These are phyloP conservation scores for Septoria petroselini DNA, from an alignment of 2,329 filamentous ascomycete genomes.

Conservation along the genomic window DNA sequence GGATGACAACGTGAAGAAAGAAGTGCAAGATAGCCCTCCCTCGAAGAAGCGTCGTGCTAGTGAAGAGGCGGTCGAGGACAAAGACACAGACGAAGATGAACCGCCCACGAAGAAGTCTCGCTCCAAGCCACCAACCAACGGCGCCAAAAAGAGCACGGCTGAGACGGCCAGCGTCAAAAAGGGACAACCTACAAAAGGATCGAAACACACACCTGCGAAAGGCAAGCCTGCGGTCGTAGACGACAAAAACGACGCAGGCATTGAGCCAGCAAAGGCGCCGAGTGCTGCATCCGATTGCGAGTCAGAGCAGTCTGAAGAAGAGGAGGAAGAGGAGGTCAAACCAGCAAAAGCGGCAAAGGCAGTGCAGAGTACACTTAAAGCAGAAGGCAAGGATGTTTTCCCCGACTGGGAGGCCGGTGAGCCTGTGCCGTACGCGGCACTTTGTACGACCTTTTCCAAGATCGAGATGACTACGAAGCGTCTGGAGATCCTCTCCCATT, in stretches of 20 bases:
- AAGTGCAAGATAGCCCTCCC: conserved; percentile 24
- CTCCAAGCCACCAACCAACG: conserved; percentile 27
- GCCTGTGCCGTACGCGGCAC: conserved; percentile 88
- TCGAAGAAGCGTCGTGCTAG: conserved; percentile 34
- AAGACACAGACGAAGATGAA: conserved; percentile 34
- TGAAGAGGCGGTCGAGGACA: conserved; percentile 27
- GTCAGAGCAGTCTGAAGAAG: conserved; percentile 43
- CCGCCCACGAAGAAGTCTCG: conserved; percentile 40
- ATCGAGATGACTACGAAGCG: conserved; percentile 94
- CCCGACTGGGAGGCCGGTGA: conserved; percentile 89
- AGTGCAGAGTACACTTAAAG: conserved; percentile 71
- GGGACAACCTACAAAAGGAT: conserved; percentile 12
- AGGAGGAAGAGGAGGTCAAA: conserved; percentile 65
- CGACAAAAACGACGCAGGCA: conserved; percentile 22
- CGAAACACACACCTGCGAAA: conserved; percentile 18
- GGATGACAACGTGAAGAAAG: conserved; percentile 23
- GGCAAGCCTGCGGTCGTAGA: conserved; percentile 15
- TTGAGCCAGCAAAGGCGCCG: neutral
- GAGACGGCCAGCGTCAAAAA: conserved; percentile 32
- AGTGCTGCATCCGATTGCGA: conserved; percentile 7
- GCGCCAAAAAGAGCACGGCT: conserved; percentile 15
- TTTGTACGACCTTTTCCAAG: conserved; percentile 91
- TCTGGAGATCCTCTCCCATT: conserved; percentile 82
- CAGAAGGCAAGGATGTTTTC: conserved; percentile 73
- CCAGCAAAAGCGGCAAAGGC: conserved; percentile 75